Conservation (phyloP, 192 early-diverging fungal genomes). For the Backusella westeae region DNA sequence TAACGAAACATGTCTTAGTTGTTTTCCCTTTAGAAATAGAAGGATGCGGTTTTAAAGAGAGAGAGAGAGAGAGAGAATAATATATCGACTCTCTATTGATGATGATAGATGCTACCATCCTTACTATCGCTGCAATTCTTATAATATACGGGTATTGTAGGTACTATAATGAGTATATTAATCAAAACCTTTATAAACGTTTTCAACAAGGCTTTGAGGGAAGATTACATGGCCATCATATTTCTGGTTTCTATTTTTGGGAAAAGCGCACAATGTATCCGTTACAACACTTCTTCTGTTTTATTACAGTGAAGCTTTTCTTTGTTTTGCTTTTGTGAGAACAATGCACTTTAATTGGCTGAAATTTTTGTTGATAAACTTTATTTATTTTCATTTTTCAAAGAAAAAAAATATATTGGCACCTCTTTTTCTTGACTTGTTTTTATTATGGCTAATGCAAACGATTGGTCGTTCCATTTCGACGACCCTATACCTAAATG, state of each 20-base stretch:
- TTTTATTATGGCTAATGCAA: not conserved
- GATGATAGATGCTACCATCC: too few species aligned
- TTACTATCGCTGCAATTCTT: too few species aligned
- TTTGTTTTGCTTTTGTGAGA: not conserved
- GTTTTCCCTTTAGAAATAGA: not conserved
- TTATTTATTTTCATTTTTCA: not conserved
- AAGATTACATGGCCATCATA: not conserved
- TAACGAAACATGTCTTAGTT: not conserved
- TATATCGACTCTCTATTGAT: too few species aligned
- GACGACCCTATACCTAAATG: conserved; percentile 5
- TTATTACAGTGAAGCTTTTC: not conserved
- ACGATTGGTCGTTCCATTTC: conserved; percentile 20
- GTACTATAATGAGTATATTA: too few species aligned
- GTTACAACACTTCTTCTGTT: not conserved
- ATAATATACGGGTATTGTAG: too few species aligned
- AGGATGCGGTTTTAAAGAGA: not conserved
- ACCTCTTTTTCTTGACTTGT: not conserved
- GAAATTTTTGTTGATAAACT: not conserved
- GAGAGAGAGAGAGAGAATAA: not conserved
- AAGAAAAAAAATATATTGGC: not conserved
- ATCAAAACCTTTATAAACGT: too few species aligned
- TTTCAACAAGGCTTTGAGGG: not conserved
- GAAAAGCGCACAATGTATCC: not conserved
- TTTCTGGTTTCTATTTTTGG: not conserved
- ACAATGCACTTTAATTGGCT: not conserved